Percentiles rank a stretch among this genome's conserved stretches.
Conservation (phyloP, 169 alveolate genomes). For the Miamiensis avidus region DNA sequence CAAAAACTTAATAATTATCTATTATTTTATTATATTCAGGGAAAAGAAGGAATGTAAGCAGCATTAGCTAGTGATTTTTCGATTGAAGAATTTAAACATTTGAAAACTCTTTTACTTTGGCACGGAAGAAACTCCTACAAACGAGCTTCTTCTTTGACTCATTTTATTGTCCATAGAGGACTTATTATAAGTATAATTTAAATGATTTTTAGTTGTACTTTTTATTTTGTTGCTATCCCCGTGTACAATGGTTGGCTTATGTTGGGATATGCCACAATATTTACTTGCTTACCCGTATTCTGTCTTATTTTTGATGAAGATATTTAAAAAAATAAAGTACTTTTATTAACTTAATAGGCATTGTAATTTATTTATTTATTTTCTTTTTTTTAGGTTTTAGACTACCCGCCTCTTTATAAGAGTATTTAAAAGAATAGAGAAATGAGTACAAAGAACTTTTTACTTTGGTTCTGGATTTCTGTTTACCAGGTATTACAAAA, state of each 20-base stretch:
- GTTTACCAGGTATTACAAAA: constrained; percentile 48
- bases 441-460: constrained; percentile 58
- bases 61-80: constrained; percentile 67
- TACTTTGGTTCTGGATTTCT: constrained; percentile 69
- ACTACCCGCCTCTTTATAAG: constrained; percentile 69
- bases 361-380: too few relatives aligned
- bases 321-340: constrained; percentile 35
- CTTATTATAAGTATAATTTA: constrained; percentile 65
- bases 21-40: not conserved
- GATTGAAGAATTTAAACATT: constrained; percentile 51
- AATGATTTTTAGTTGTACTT: constrained; percentile 61
- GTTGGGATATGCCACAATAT: constrained; percentile 74
- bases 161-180: constrained; percentile 79
- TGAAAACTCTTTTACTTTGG: constrained; percentile 66
- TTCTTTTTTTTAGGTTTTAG: constrained; percentile 29
- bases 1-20: too few relatives aligned
- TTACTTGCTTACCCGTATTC: constrained; percentile 75
- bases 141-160: constrained; percentile 56
- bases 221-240: constrained; percentile 81
- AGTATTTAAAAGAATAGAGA: constrained; percentile 61
- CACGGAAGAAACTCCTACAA: constrained; percentile 78
- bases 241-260: constrained; percentile 69
- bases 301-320: constrained; percentile 70
- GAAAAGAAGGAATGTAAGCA: constrained; percentile 67
- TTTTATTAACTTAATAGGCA: too few relatives aligned